These are phyloP conservation scores for Incumbomyces lentus DNA, from an alignment of 2,329 filamentous ascomycete genomes.

Conservation along the genomic window DNA sequence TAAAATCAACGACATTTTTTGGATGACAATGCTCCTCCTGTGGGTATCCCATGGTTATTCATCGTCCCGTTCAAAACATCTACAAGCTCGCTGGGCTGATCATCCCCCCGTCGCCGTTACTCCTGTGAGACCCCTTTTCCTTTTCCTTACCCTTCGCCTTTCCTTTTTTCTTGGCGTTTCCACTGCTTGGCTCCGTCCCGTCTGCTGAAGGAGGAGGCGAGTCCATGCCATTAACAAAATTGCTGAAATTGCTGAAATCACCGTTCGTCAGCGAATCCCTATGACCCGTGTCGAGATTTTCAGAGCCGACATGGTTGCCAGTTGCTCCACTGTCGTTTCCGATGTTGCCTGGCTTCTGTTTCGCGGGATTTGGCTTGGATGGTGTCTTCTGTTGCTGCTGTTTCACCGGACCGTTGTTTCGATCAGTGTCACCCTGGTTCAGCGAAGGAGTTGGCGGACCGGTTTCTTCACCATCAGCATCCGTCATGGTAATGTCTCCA, in stretches of 20 bases:
- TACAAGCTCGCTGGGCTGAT: conserved; percentile 66
- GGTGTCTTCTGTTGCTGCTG: conserved; percentile 17
- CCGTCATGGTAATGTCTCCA: conserved; percentile 10
- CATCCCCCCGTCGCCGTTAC: conserved; percentile 60
- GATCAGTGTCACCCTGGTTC: conserved; percentile 3
- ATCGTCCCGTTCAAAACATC: background rate
- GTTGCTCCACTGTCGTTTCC: conserved; percentile 31
- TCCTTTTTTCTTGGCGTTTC: conserved; percentile 19
- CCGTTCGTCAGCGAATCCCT: conserved; percentile 8
- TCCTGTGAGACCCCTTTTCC: conserved; percentile 18
- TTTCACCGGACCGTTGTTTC: conserved; percentile 13
- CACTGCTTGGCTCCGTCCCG: conserved; percentile 15
- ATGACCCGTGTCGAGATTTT: background rate
- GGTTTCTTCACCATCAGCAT: conserved; percentile 12
- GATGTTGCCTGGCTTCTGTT: conserved; percentile 32
- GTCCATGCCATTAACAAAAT: conserved; percentile 6
- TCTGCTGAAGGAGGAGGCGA: background rate
- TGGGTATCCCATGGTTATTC: too few species aligned
- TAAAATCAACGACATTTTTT: too few species aligned
- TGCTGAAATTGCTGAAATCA: conserved; percentile 7
- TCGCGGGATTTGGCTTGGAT: conserved; percentile 24
- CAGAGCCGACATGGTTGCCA: conserved; percentile 18
- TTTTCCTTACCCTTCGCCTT: conserved; percentile 20
- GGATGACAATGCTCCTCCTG: too few species aligned
- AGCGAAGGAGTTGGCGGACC: background rate